Percentiles rank a stretch among this genome's conserved stretches.
phyloP scores from a whole-genome alignment of 2,329 filamentous ascomycete species.

The Pyricularia pennisetigena region DNA sequence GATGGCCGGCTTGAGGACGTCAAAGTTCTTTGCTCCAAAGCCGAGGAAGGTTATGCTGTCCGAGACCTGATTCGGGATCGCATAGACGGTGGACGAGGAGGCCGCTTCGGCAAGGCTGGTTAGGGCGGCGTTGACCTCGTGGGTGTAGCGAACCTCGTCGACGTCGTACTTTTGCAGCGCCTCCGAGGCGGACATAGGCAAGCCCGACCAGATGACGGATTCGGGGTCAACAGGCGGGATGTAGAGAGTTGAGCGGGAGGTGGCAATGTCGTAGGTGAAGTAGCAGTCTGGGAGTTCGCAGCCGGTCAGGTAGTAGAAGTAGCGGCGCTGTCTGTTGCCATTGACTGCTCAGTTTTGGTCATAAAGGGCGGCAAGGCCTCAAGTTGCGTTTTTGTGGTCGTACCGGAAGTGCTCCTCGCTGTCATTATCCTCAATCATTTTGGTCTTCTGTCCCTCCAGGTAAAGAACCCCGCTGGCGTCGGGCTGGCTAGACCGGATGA shows the following conservation, averaged over 20 bases:
- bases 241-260: conserved; percentile 70
- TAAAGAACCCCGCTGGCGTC: conserved; percentile 68
- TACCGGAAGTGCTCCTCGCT: conserved; percentile 72
- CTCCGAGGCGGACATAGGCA: conserved; percentile 69
- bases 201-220: conserved; percentile 84
- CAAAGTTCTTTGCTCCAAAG: conserved; percentile 55
- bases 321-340: conserved; percentile 63
- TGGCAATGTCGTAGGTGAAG: conserved; percentile 69
- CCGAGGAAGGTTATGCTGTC: conserved; percentile 60
- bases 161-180: conserved; percentile 71
- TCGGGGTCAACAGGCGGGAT: conserved; percentile 86
- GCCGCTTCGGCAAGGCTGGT: conserved; percentile 35
- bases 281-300: conserved; percentile 71
- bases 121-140: conserved; percentile 67
- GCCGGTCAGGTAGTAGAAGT: conserved; percentile 92
- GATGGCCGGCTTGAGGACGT: conserved; percentile 50
- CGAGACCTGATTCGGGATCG: conserved; percentile 70
- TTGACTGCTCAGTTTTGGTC: neutral
- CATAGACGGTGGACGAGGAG: conserved; percentile 45
- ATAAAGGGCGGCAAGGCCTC: neutral
- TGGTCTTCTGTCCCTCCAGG: conserved; percentile 74
- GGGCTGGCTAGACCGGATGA: conserved; percentile 58
- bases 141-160: conserved; percentile 64
- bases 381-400: neutral
- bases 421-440: conserved; percentile 84